These are phyloP conservation scores for Mortierella sp. DNA, from an alignment of 371 early-diverging fungal genomes.

Conservation along the genomic window DNA sequence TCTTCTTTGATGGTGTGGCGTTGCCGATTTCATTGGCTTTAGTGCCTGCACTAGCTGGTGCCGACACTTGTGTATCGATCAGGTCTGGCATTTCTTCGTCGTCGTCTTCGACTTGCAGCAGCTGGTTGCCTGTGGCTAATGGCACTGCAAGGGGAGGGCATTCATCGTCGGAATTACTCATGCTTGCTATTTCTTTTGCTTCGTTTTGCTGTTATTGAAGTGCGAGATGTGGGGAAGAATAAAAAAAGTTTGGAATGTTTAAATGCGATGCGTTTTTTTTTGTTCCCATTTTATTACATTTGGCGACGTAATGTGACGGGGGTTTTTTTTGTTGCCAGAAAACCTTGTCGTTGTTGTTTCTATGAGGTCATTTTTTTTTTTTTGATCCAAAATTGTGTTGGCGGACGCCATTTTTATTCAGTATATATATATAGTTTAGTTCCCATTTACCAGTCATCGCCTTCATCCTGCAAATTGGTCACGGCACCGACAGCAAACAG, in stretches of 20 bases:
- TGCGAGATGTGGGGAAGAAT: neutral
- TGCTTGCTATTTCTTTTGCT: constrained; percentile 1
- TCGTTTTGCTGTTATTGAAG: neutral
- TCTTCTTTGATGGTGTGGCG: constrained; percentile 29
- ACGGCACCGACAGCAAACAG: constrained; percentile 73
- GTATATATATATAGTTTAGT: neutral
- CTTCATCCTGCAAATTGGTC: constrained; percentile 71
- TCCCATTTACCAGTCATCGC: constrained; percentile 52
- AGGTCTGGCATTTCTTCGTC: constrained; percentile 54
- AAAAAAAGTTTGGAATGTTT: neutral
- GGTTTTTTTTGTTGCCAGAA: neutral
- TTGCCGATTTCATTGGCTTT: neutral
- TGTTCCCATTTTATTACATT: too few species aligned
- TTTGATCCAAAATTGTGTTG: neutral
- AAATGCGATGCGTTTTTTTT: too few species aligned
- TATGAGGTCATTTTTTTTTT: neutral
- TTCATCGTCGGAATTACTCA: constrained; percentile 44
- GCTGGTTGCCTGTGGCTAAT: neutral
- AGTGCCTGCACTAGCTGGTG: neutral
- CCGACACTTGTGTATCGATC: constrained; percentile 13
- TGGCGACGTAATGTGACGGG: neutral
- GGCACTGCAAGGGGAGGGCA: constrained; percentile 33
- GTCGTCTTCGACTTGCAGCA: constrained; percentile 11
- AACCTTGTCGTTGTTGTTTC: neutral
- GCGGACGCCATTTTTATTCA: neutral